A percentile compares a stretch with the other conserved stretches of the same genome.
Evolutionary conservation across 2,329 filamentous ascomycete species (phyloP).

Genomic region (Phyllosticta ampelicida): DNA sequence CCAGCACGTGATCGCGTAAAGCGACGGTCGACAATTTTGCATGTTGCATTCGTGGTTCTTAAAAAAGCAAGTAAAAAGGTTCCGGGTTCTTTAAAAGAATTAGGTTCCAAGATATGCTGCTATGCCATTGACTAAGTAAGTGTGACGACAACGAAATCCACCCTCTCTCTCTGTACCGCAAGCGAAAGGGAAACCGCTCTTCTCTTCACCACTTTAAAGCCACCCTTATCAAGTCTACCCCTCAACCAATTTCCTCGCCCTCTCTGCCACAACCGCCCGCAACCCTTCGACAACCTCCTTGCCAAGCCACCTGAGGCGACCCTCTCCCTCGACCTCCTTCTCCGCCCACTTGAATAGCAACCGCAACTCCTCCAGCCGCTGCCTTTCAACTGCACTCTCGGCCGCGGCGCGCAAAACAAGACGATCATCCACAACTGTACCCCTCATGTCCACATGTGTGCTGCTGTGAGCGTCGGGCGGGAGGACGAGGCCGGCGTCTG

Average conservation of each 20-base stretch:
- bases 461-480: constrained; percentile 34
- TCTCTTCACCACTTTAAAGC: background rate
- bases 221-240: background rate
- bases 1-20: too few relatives aligned
- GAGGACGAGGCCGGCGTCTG: background rate
- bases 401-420: constrained; percentile 46
- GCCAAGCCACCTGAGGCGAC: constrained; percentile 43
- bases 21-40: too few relatives aligned
- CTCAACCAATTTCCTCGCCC: constrained; percentile 18
- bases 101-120: too few relatives aligned
- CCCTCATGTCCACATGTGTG: constrained; percentile 40
- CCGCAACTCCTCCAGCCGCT: constrained; percentile 51
- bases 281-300: constrained; percentile 45
- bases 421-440: constrained; percentile 59
- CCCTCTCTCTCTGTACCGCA: too few relatives aligned
- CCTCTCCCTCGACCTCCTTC: constrained; percentile 22
- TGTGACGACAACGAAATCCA: too few relatives aligned
- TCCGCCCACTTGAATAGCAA: constrained; percentile 60
- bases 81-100: too few relatives aligned
- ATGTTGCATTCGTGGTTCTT: too few relatives aligned
- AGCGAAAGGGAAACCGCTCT: too few relatives aligned
- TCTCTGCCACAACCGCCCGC: constrained; percentile 38
- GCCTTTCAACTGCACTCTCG: constrained; percentile 37
- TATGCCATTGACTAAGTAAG: too few relatives aligned
- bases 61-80: too few relatives aligned